Base-by-base conservation (phyloP, 306 rosid genomes). In the Glycine latifolia region DNA sequence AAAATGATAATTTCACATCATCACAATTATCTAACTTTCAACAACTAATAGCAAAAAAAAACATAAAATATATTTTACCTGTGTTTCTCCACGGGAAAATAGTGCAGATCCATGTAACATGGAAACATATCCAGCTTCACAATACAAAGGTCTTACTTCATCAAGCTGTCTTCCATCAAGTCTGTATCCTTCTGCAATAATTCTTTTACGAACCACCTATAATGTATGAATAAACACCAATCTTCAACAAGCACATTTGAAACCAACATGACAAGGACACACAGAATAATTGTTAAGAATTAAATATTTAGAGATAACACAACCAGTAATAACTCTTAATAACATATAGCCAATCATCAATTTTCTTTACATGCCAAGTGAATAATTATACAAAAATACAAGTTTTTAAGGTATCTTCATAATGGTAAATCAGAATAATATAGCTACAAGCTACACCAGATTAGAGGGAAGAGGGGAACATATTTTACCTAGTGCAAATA, bases 121-220 rank as follows among this genome's bases (percentile, higher is more conserved):
- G 48, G 99, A 85, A 35, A 91, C 70, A 85, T 79, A 84, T 67
- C 96, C 92, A 71, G 97, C 90, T 85, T 91, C 97, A 74, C 98
- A 95, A 89, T 83, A 91, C 87, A 95, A 79, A 71, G 99, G 98
- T 85, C 99, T 90, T 75, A 95, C 98, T 91, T 95, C 99, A 87
- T 95, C 96, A 59, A 95, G 94, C 74, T 53, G 86, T 76, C 99
- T 90, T 69, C 99, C 99, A 82, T 95, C 99, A 77, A 93, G 79
- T 84, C 99, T 91, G 43, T 87, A 63, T 86, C 97, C 99, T 80
- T 95, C 96, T 8, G 72, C 68, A 84, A 95, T 85, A 73, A 95
- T 91, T 87, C 97, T 93, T 87, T 56, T 91, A 48, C 99, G 97
- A 67, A 95, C 94, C 82, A 95, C 89, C 99, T 95, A 80, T 68